Conservation (phyloP, 106 monocot species). For the Gastrodia elata region DNA sequence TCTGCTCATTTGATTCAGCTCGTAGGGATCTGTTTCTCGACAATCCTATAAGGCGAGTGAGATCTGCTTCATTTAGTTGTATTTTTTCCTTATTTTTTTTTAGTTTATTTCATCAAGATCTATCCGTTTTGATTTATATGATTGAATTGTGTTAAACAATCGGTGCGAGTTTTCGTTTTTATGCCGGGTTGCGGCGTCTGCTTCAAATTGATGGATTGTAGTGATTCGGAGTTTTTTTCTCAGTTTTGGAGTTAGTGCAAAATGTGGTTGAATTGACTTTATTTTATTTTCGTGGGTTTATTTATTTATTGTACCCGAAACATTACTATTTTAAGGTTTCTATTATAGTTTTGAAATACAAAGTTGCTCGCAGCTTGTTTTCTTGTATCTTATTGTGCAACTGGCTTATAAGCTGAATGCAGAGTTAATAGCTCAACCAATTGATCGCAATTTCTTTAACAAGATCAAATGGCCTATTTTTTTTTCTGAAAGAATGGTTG, state of each 20-base stretch:
- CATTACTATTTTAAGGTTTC: not conserved
- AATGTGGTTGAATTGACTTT: not conserved
- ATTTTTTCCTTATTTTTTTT: not conserved
- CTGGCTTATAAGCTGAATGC: not conserved
- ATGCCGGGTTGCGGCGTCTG: not conserved
- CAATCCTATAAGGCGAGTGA: not conserved
- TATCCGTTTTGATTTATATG: not conserved
- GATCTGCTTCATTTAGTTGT: constrained; percentile 1
- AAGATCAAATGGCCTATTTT: not conserved
- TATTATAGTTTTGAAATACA: not conserved
- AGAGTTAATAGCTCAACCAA: not conserved
- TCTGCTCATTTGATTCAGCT: not conserved
- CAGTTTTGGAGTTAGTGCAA: not conserved
- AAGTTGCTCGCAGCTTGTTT: not conserved
- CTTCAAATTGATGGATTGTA: not conserved
- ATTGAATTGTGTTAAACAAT: not conserved
- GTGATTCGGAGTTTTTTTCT: not conserved
- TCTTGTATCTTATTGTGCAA: not conserved
- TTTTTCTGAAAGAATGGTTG: not conserved
- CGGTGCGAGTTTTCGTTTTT: not conserved
- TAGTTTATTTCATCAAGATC: not conserved
- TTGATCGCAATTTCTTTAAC: not conserved
- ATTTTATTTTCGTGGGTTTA: not conserved
- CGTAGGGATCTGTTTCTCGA: not conserved
- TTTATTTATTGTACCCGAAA: not conserved